A percentile compares a stretch with the other conserved stretches of the same genome.
These are phyloP conservation scores for Thelonectria olida DNA, from an alignment of 2,329 filamentous ascomycete species.

Conservation along the genomic window DNA sequence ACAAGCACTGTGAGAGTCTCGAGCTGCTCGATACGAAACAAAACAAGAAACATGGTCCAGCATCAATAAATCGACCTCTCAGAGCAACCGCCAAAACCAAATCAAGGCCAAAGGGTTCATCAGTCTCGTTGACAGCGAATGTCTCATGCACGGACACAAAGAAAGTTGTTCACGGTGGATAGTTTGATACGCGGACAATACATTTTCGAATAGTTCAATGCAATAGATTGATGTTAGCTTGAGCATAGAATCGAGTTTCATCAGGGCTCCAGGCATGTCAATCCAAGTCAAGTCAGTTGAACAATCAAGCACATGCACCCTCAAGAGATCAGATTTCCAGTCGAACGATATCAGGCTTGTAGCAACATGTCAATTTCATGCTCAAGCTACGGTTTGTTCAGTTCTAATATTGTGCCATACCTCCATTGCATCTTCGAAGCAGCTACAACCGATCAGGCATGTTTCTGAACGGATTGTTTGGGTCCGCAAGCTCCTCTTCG, in stretches of 20 bases:
- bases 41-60: neutral
- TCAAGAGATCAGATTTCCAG: no score
- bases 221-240: neutral
- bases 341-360: no score
- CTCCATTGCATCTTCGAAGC: no score
- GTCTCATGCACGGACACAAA: neutral
- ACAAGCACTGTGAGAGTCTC: neutral
- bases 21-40: slow-evolving; percentile 1
- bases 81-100: neutral
- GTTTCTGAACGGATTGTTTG: slow-evolving; percentile 36
- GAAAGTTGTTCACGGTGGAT: neutral
- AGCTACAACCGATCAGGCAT: slow-evolving; percentile 38
- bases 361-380: no score
- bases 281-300: neutral
- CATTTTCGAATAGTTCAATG: slow-evolving; percentile 2
- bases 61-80: slow-evolving; percentile 12
- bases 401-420: no score
- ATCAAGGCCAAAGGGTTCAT: neutral
- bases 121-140: neutral
- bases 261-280: slow-evolving; percentile 3
- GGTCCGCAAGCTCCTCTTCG: slow-evolving; percentile 40
- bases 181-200: slow-evolving; percentile 10
- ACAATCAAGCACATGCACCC: no score
- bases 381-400: neutral
- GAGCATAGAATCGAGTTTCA: slow-evolving; percentile 14